Percentiles rank a stretch among this genome's conserved stretches.
Evolutionary conservation across 805 yeast species (phyloP).

Genomic region (Teunomyces barrocoloradensis): DNA sequence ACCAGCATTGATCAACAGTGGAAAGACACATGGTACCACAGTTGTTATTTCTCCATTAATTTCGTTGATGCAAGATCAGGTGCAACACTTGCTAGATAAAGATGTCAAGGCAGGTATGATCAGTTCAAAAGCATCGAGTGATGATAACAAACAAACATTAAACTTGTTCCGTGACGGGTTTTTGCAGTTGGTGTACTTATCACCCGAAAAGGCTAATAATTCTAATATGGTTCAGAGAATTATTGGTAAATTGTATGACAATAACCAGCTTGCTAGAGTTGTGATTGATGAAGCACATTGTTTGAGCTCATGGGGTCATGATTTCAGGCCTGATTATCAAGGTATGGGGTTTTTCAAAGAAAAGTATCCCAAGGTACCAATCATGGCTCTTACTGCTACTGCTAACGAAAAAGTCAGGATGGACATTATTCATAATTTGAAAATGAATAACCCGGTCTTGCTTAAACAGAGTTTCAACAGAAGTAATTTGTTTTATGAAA

Average conservation of each 20-base stretch:
- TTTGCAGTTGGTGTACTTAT: slow-evolving; percentile 75
- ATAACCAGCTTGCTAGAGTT: slow-evolving; percentile 67
- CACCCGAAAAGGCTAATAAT: slow-evolving; percentile 91
- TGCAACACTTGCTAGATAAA: slow-evolving; percentile 66
- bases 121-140: slow-evolving; percentile 67
- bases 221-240: slow-evolving; percentile 66
- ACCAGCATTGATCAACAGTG: slow-evolving; percentile 80
- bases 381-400: slow-evolving; percentile 96
- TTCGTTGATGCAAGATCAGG: slow-evolving; percentile 97
- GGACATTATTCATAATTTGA: slow-evolving; percentile 80
- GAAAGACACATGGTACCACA: slow-evolving; percentile 78
- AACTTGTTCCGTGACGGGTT: slow-evolving; percentile 62
- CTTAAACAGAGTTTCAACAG: slow-evolving; percentile 92
- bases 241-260: slow-evolving; percentile 54
- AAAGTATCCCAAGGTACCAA: slow-evolving; percentile 75
- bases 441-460: slow-evolving; percentile 57
- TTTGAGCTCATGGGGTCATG: slow-evolving; percentile 98
- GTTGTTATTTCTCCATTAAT: slow-evolving; percentile 92
- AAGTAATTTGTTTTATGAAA: slow-evolving; percentile 77
- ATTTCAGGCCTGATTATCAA: slow-evolving; percentile 94
- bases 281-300: slow-evolving; percentile 98
- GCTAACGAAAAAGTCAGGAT: slow-evolving; percentile 87
- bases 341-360: slow-evolving; percentile 69
- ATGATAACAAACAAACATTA: slow-evolving; percentile 62
- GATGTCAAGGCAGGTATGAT: slow-evolving; percentile 85